Base-by-base conservation (phyloP, 345 rosid species). In the Physaria fendleri region DNA sequence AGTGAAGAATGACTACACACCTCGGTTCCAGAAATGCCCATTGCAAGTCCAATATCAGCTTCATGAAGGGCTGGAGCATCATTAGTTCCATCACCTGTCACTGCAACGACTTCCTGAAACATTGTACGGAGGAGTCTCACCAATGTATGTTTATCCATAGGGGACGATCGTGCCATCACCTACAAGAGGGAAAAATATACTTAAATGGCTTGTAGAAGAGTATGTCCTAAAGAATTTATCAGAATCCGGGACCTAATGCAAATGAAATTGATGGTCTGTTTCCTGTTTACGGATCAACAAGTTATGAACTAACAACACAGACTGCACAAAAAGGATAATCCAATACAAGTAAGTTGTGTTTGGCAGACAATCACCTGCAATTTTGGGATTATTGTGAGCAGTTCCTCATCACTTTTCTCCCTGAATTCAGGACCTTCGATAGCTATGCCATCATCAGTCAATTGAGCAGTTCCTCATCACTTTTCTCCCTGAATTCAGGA, bases 51-150 rank as follows among this genome's bases (percentile, higher is more conserved):
- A 18, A 88, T 80, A 74, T 91, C 95, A 16, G 92, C 96, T 68
- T 83, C 96, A 63, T 83, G 87, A 71, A 91, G 78, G 40, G 98
- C 91, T 12, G 92, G 90, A 64, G 98, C 96, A 58, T 91, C 96
- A 75, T 91, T 85, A 54, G 90, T 85, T 18, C 90, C 96, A 74
- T 91, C 96, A 56, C 90, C 92, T 0, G 96, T 88, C 75, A 88
- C 92, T 18, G 93, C 96, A 47, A 91, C 96, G 20, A 85, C 95
- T 58, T 85, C 90, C 29, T 76, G 59, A n/a, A 82, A 73, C 51
- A 78, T 79, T 54, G 71, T 75, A 65, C 81, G 77, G 4, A 91
- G 81, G 72, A 76, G 76, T 45, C 81, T 82, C 71, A 91, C 98
- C 56, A 88, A 82, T 43, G 83, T 81, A 79, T 88, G 98, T 74